Conservation (phyloP, 163 green algal genomes). For the Chlamydomonas reinhardtii region DNA sequence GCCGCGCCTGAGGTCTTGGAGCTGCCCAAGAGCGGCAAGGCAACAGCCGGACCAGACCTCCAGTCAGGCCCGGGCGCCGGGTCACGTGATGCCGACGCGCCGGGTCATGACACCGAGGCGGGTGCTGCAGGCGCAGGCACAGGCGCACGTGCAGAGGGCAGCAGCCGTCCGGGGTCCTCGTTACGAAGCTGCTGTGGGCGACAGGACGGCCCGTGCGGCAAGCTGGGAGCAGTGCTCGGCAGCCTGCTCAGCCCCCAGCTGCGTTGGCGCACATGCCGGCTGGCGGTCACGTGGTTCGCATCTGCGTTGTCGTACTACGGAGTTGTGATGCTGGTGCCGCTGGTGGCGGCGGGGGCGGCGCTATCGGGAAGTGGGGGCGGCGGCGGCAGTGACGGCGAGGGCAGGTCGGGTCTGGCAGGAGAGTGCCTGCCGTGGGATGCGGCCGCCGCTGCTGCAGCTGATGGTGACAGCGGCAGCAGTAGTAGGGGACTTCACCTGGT, state of each 20-base stretch:
- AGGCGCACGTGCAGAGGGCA: too few relatives aligned
- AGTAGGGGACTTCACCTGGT: not conserved
- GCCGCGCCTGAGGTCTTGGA: not conserved
- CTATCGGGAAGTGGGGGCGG: not conserved
- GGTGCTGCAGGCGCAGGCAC: too few relatives aligned
- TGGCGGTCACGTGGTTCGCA: slow-evolving; percentile 27
- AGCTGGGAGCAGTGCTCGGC: not conserved
- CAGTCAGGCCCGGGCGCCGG: too few relatives aligned
- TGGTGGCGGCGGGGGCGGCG: not conserved
- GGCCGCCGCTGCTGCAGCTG: not conserved
- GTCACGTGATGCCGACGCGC: too few relatives aligned
- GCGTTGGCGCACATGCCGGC: slow-evolving; percentile 1
- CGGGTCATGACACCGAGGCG: too few relatives aligned
- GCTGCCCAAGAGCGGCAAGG: not conserved
- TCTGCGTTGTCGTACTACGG: slow-evolving; percentile 36
- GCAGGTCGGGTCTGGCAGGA: too few relatives aligned
- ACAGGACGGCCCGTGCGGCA: not conserved
- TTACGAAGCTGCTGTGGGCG: not conserved
- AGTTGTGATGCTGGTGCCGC: slow-evolving; percentile 6
- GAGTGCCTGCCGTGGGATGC: not conserved
- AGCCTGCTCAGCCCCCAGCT: not conserved
- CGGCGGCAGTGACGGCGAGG: not conserved
- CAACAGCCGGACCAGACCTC: too few relatives aligned
- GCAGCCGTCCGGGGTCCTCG: too few relatives aligned
- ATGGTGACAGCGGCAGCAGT: not conserved